These are phyloP conservation scores for Gliomastix tumulicola DNA, from an alignment of 2,329 filamentous ascomycete species.

Conservation along the genomic window DNA sequence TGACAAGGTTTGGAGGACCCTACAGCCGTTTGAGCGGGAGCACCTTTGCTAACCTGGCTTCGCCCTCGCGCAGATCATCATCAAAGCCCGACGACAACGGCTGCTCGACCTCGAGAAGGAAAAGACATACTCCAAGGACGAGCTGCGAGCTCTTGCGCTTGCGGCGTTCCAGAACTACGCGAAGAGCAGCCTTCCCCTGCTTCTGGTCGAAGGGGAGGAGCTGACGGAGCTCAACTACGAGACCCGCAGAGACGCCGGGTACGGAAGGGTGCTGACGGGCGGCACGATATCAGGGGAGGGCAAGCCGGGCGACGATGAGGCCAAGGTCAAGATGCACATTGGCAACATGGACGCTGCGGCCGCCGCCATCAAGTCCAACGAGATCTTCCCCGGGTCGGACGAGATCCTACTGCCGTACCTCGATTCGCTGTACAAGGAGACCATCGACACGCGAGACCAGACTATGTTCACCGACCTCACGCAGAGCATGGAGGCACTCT, in stretches of 20 bases:
- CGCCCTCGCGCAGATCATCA: slow-evolving; percentile 52
- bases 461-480: slow-evolving; percentile 83
- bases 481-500: slow-evolving; percentile 77
- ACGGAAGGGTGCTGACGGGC: slow-evolving; percentile 47
- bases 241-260: slow-evolving; percentile 40
- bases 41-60: too few relatives aligned
- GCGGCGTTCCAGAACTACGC: slow-evolving; percentile 51
- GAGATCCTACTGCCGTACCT: slow-evolving; percentile 76
- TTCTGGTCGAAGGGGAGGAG: slow-evolving; percentile 32
- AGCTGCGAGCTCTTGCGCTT: slow-evolving; percentile 38
- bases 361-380: slow-evolving; percentile 36
- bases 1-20: slow-evolving; percentile 66
- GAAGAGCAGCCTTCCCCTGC: slow-evolving; percentile 44
- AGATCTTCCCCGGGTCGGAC: slow-evolving; percentile 48
- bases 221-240: slow-evolving; percentile 45
- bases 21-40: too few relatives aligned
- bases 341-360: slow-evolving; percentile 51
- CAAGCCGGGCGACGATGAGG: slow-evolving; percentile 67
- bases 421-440: slow-evolving; percentile 60
- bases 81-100: slow-evolving; percentile 67
- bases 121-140: slow-evolving; percentile 48
- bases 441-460: slow-evolving; percentile 54
- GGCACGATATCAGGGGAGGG: slow-evolving; percentile 49
- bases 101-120: slow-evolving; percentile 73
- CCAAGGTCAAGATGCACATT: slow-evolving; percentile 87